Evolutionary conservation across 202 grass and related monocot species (phyloP), one percentile per base, ranked within the genome.

Genomic region (Panicum hallii): DNA sequence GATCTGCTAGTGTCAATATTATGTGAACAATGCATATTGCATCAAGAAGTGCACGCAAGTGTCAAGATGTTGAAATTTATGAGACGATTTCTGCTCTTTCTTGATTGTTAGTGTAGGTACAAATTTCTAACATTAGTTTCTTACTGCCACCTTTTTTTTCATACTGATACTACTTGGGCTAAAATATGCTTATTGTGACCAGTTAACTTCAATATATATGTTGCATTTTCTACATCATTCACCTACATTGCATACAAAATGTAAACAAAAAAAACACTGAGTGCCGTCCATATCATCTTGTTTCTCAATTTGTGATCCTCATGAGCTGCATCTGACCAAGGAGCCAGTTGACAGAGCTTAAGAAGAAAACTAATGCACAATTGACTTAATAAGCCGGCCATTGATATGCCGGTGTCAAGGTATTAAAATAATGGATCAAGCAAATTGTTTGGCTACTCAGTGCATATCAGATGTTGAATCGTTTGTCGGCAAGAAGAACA

Each of bases 361-460:
- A 11, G 71, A 45, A 5, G 70, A 17, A 64, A 79, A n/a, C 5
- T 4, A 20, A 36, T 20, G 42, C 15, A 3, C 15, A 23, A 12
- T 34, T 78, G 75, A 78, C 75, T 78, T 26, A 26, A 26, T 63
- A 30, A 79, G 77, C 75, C 77, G 10, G 75, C 22, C 15, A 9
- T 49, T 78, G 44, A 50, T n/a, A 44, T 65, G 26, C 16, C 17
- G 6, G 45, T 66, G 45, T 79, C 77, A 66, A 79, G 7, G 44
- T 60, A 12, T 65, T 12, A 0, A 7, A 38, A n/a, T 74, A 36
- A 74, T 73, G 17, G 36, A 72, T 52, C 32, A 14, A 47, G 43
- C 7, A 26, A 45, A 22, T 26, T 34, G 5, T 10, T 5, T 56
- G 16, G 16, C 2, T 8, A 13, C 7, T n/a, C 22, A 72, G 11